Conservation (phyloP, 768 basidiomycete species). For the Suillus americanus region DNA sequence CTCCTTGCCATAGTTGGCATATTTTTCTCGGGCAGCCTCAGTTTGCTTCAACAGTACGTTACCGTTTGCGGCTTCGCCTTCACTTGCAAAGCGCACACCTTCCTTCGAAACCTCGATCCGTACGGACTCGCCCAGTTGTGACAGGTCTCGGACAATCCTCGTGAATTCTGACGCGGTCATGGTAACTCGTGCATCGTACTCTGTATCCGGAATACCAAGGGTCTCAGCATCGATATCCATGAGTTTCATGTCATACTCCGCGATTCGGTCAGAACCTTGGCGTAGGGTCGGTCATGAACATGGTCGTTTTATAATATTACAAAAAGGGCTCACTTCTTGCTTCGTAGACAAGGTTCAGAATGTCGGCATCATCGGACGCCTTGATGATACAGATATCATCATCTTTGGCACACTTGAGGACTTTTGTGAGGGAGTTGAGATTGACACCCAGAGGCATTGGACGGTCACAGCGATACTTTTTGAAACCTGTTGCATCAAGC, state of each 20-base stretch:
- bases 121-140: conserved; percentile 88
- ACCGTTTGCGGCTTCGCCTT: conserved; percentile 94
- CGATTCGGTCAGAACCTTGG: conserved; percentile 86
- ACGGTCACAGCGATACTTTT: conserved; percentile 88
- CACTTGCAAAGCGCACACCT: conserved; percentile 88
- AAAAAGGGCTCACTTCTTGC: conserved; percentile 65
- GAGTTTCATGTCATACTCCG: conserved; percentile 98
- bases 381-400: conserved; percentile 91
- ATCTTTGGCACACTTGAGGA: conserved; percentile 96
- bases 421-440: conserved; percentile 86
- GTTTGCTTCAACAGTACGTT: conserved; percentile 80
- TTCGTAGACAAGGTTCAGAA: conserved; percentile 87
- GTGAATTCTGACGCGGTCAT: conserved; percentile 87
- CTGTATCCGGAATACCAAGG: conserved; percentile 94
- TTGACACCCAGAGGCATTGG: conserved; percentile 92
- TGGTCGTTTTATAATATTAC: background rate
- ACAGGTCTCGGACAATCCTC: conserved; percentile 91
- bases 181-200: conserved; percentile 91
- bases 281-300: background rate
- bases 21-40: conserved; percentile 47
- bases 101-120: conserved; percentile 96
- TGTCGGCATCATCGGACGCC: conserved; percentile 87
- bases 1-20: conserved; percentile 41
- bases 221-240: conserved; percentile 99
- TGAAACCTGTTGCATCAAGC: conserved; percentile 78